These are phyloP conservation scores for Neoboletus brunneissimus DNA, from an alignment of 768 basidiomycete genomes.

Conservation along the genomic window DNA sequence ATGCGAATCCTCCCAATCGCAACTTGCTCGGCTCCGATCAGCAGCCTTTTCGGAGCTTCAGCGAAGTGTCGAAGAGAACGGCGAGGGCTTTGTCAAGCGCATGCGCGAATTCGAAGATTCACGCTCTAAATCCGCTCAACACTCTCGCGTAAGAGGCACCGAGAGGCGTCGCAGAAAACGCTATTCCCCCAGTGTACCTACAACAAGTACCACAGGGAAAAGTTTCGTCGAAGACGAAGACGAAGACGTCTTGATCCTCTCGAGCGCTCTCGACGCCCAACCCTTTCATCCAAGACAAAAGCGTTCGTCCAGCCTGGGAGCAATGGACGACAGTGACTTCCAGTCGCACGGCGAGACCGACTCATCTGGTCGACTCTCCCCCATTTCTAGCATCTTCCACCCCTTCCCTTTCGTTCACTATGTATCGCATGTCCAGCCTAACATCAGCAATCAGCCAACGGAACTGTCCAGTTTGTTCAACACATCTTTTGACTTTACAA, in stretches of 20 bases:
- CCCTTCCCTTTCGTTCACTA: conserved; percentile 10
- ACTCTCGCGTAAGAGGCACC: conserved; percentile 38
- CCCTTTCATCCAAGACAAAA: conserved; percentile 31
- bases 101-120: conserved; percentile 72
- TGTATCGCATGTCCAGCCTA: conserved; percentile 12
- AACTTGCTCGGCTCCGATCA: conserved; percentile 50
- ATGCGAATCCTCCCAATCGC: conserved; percentile 24
- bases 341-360: conserved; percentile 12
- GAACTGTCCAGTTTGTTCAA: conserved; percentile 22
- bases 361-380: conserved; percentile 23
- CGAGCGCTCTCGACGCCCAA: conserved; percentile 25
- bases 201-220: conserved; percentile 14
- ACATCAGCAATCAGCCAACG: conserved; percentile 12
- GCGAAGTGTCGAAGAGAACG: conserved; percentile 58
- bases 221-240: conserved; percentile 36
- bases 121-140: conserved; percentile 40
- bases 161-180: conserved; percentile 45
- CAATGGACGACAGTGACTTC: conserved; percentile 39
- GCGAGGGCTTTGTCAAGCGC: conserved; percentile 64
- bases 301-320: conserved; percentile 45
- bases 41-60: conserved; percentile 66
- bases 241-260: conserved; percentile 58
- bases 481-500: conserved; percentile 27
- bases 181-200: conserved; percentile 26
- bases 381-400: conserved; percentile 22